These are phyloP conservation scores for Mortierella claussenii DNA, from an alignment of 192 early-diverging fungal genomes.

Conservation along the genomic window DNA sequence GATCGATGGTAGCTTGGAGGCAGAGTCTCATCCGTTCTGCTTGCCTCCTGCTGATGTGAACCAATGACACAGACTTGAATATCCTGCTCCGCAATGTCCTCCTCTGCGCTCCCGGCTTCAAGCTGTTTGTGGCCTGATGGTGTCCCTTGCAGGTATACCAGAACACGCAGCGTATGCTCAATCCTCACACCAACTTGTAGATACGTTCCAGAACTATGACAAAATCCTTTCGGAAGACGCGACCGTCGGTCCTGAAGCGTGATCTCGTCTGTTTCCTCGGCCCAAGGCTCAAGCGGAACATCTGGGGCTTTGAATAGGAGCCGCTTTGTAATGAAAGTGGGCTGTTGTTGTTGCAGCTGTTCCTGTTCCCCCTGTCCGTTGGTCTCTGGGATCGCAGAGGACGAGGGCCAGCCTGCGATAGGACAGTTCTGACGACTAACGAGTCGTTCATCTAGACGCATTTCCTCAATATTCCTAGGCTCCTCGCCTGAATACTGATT, in stretches of 20 bases:
- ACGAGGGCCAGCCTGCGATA: slow-evolving; percentile 4
- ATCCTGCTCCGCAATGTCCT: slow-evolving; percentile 10
- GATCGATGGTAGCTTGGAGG: slow-evolving; percentile 30
- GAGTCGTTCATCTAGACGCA: slow-evolving; percentile 1
- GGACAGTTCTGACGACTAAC: slow-evolving; percentile 22
- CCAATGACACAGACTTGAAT: slow-evolving; percentile 1
- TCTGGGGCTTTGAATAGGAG: slow-evolving; percentile 17
- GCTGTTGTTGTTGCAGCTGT: too few relatives aligned
- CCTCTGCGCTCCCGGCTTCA: background rate
- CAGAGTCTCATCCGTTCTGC: background rate
- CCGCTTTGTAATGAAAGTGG: background rate
- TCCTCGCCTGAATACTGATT: too few relatives aligned
- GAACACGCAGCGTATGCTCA: slow-evolving; percentile 8
- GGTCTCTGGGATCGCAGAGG: background rate
- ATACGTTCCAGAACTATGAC: slow-evolving; percentile 10
- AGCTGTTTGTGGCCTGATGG: background rate
- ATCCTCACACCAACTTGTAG: background rate
- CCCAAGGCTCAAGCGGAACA: slow-evolving; percentile 6
- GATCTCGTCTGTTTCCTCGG: background rate
- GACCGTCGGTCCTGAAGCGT: background rate
- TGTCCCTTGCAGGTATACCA: slow-evolving; percentile 4
- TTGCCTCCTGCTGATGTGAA: slow-evolving; percentile 3
- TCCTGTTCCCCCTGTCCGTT: too few relatives aligned
- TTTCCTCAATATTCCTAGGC: background rate
- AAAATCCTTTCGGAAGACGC: slow-evolving; percentile 9